Conservation (phyloP, 768 basidiomycete genomes). For the Scleroderma citrinum region DNA sequence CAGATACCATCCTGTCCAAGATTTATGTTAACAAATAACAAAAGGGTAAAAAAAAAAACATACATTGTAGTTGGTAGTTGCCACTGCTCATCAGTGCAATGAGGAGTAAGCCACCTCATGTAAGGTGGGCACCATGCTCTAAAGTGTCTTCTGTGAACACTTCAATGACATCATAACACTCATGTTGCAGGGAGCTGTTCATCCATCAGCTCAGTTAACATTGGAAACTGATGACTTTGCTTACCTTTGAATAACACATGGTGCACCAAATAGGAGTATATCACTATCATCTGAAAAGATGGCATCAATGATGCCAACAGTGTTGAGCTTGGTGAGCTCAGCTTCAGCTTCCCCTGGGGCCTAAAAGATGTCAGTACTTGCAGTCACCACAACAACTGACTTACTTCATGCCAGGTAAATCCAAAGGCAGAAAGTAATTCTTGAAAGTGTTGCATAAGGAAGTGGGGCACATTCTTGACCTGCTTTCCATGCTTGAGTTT, state of each 20-base stretch:
- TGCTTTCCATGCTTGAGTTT: slow-evolving; percentile 34
- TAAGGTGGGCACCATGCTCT: background rate
- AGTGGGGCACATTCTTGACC: slow-evolving; percentile 24
- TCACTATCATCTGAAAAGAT: slow-evolving; percentile 1
- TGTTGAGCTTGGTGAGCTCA: background rate
- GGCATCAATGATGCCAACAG: background rate
- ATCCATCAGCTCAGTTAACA: background rate
- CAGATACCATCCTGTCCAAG: no score
- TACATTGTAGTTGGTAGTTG: slow-evolving; percentile 5
- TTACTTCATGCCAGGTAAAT: slow-evolving; percentile 27
- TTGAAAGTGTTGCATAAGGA: slow-evolving; percentile 13
- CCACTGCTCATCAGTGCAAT: slow-evolving; percentile 1
- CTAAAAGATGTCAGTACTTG: background rate
- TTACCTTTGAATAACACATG: slow-evolving; percentile 1
- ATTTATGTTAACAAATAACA: no score
- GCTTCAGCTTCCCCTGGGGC: slow-evolving; percentile 4
- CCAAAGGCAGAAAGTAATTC: slow-evolving; percentile 7
- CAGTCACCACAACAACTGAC: background rate
- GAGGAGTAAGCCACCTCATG: background rate
- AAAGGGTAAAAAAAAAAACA: no score
- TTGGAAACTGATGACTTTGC: background rate
- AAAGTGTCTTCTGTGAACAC: no score
- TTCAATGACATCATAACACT: background rate
- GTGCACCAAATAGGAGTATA: background rate
- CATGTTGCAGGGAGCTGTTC: background rate